These are phyloP conservation scores for Colletotrichum simmondsii DNA, from an alignment of 2,329 filamentous ascomycete genomes.

Conservation along the genomic window DNA sequence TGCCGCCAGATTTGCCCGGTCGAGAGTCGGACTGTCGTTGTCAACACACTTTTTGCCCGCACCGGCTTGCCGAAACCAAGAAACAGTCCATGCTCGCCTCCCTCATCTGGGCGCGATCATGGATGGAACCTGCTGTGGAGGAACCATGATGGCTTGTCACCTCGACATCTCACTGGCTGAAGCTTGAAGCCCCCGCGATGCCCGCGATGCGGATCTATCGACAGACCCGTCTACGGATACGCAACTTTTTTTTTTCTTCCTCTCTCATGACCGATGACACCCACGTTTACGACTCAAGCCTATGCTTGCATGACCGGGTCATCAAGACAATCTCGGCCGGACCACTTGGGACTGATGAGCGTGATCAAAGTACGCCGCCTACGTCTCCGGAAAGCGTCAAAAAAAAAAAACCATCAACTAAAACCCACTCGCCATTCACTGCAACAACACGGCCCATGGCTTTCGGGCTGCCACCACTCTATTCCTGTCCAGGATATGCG, in stretches of 20 bases:
- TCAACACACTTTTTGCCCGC: not conserved
- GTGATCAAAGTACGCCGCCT: not conserved
- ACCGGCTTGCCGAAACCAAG: conserved; percentile 2
- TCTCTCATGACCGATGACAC: not conserved
- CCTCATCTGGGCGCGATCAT: not conserved
- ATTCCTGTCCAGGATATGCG: conserved; percentile 17
- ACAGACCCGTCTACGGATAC: conserved; percentile 1
- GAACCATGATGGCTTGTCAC: conserved; percentile 1
- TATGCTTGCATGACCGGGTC: conserved; percentile 10
- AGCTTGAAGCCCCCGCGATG: not conserved
- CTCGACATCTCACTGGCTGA: not conserved
- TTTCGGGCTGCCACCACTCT: not conserved
- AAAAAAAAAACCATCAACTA: conserved; percentile 22
- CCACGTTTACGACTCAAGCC: conserved; percentile 17
- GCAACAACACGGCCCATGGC: not conserved
- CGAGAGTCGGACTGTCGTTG: not conserved
- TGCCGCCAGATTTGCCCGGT: conserved; percentile 16
- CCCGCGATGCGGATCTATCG: conserved; percentile 6
- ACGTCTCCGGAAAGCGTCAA: conserved; percentile 5
- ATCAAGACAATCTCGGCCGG: conserved; percentile 4
- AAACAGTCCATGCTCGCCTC: not conserved
- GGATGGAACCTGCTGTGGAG: conserved; percentile 7
- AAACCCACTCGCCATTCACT: not conserved
- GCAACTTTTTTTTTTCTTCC: not conserved
- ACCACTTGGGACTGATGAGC: not conserved